A percentile compares a stretch with the other conserved stretches of the same genome.
Conservation (phyloP, 2,329 filamentous ascomycete species). For the Ophiocordyceps sinensis region DNA sequence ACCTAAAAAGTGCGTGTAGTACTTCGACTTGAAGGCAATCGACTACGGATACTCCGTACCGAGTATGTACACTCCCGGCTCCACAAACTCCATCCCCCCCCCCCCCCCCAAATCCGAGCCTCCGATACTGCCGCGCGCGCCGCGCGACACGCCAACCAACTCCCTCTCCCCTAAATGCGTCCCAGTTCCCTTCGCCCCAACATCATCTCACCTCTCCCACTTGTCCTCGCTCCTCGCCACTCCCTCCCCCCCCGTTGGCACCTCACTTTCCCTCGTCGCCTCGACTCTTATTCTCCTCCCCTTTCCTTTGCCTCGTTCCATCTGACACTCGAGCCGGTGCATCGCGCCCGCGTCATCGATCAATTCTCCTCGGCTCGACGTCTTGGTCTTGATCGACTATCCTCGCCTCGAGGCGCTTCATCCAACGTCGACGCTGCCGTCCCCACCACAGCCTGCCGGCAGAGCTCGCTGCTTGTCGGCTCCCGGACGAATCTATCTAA, state of each 20-base stretch:
- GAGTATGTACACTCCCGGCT: no score
- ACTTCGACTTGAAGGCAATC: no score
- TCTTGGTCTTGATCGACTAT: no score
- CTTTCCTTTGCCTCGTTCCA: background rate
- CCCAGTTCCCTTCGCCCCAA: background rate
- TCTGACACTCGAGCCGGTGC: background rate
- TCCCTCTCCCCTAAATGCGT: background rate
- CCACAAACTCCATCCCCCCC: background rate
- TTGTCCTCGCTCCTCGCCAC: background rate
- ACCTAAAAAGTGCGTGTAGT: no score
- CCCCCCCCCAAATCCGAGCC: conserved; percentile 1
- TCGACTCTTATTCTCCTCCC: background rate
- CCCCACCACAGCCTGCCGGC: no score
- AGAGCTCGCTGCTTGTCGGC: no score
- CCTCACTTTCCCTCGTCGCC: background rate
- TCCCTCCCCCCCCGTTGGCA: background rate
- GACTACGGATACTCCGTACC: no score
- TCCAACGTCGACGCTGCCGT: no score
- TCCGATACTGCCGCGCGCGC: conserved; percentile 5
- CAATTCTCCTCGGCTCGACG: no score
- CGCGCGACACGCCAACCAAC: background rate
- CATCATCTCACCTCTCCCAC: background rate
- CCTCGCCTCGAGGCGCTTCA: no score
- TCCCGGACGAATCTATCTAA: no score
- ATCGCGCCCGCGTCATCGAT: no score